Evolutionary conservation across 1,139 yeast species (phyloP).

Genomic region (Insectozyma bohioensis): DNA sequence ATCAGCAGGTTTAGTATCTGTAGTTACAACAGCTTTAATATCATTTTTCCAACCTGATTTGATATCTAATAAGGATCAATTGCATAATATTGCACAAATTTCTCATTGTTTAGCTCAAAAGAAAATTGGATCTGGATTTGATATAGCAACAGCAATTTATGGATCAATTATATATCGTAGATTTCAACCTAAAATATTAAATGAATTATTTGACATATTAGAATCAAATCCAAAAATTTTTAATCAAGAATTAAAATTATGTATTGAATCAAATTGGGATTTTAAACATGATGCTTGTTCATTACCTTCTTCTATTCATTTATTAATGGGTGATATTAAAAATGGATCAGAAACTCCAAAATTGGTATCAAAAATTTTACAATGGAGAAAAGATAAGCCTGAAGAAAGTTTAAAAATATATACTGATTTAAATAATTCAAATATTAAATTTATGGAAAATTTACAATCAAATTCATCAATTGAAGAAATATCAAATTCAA

Average conservation of each 20-base stretch:
- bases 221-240: slow-evolving; percentile 11
- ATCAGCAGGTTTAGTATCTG: slow-evolving; percentile 90
- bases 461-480: slow-evolving; percentile 24
- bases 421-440: slow-evolving; percentile 54
- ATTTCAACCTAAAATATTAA: slow-evolving; percentile 58
- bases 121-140: slow-evolving; percentile 95
- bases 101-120: slow-evolving; percentile 94
- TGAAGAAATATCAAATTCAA: slow-evolving; percentile 21
- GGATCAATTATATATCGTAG: slow-evolving; percentile 85
- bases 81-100: slow-evolving; percentile 84
- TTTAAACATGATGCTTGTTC: slow-evolving; percentile 52
- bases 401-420: slow-evolving; percentile 55
- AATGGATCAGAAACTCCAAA: slow-evolving; percentile 96
- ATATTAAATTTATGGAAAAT: slow-evolving; percentile 52
- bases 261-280: slow-evolving; percentile 61
- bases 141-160: slow-evolving; percentile 91
- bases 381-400: slow-evolving; percentile 63
- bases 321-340: slow-evolving; percentile 89
- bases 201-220: slow-evolving; percentile 26
- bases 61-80: slow-evolving; percentile 26
- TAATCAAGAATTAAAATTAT: slow-evolving; percentile 23
- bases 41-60: slow-evolving; percentile 38
- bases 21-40: slow-evolving; percentile 68
- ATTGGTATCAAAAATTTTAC: slow-evolving; percentile 70
- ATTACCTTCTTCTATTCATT: slow-evolving; percentile 64